These are phyloP conservation scores for Leccinum obscurum DNA, from an alignment of 768 basidiomycete genomes.

Conservation along the genomic window DNA sequence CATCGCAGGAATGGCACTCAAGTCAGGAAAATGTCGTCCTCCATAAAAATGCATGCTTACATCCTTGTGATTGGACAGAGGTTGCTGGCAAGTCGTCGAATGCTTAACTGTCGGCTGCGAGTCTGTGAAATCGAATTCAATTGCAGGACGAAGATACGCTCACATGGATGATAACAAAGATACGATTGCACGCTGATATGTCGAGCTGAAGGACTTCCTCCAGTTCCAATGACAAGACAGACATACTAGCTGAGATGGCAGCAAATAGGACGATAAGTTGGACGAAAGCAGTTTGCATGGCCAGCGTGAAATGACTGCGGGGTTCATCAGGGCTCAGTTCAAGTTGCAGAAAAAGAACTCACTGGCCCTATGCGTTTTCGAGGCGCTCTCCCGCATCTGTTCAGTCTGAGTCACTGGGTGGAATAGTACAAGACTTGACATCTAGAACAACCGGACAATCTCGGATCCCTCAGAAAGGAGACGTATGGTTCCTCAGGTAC, in stretches of 20 bases:
- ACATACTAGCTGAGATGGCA: constrained; percentile 61
- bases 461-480: constrained; percentile 27
- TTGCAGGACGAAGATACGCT: constrained; percentile 7
- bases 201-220: constrained; percentile 36
- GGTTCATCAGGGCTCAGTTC: not conserved
- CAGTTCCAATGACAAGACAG: constrained; percentile 45
- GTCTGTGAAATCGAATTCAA: constrained; percentile 5
- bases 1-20: too few species aligned
- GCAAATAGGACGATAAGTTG: constrained; percentile 62
- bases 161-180: constrained; percentile 37
- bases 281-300: constrained; percentile 74
- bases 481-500: constrained; percentile 44
- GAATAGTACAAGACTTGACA: not conserved
- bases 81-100: not conserved
- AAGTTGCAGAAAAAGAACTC: constrained; percentile 16
- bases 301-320: constrained; percentile 56
- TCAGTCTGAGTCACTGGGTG: constrained; percentile 2
- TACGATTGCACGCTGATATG: constrained; percentile 27
- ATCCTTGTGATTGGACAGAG: not conserved
- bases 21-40: too few species aligned
- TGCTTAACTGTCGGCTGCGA: constrained; percentile 17
- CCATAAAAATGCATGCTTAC: too few species aligned
- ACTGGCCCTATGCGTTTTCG: constrained; percentile 52
- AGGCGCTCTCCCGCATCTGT: constrained; percentile 48
- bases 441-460: constrained; percentile 32